phyloP scores from a whole-genome alignment of 2,329 filamentous ascomycete genomes.

The Myriosclerotinia duriaeana region DNA sequence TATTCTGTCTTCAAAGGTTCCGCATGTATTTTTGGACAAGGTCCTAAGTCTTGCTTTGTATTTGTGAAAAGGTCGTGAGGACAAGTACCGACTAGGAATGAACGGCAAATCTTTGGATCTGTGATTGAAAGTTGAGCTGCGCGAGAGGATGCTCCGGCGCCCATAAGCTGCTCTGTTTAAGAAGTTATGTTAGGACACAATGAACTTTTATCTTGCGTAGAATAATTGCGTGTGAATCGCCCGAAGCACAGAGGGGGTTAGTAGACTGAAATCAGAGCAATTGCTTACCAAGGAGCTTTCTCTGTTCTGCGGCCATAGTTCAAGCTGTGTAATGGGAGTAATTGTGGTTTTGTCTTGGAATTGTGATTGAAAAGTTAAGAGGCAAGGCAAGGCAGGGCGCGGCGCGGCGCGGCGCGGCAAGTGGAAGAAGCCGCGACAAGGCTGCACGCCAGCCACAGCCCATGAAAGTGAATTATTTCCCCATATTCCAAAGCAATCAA shows the following conservation, averaged over 20 bases:
- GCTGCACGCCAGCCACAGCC: not conserved
- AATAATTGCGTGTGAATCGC: not conserved
- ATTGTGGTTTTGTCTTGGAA: not conserved
- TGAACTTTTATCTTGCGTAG: too few species aligned
- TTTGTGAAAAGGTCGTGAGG: constrained; percentile 99
- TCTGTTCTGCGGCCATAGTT: constrained; percentile 91
- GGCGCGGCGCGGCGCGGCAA: not conserved
- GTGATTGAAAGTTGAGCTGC: constrained; percentile 81
- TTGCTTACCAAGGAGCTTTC: constrained; percentile 78
- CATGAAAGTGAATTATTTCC: not conserved
- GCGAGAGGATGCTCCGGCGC: constrained; percentile 69
- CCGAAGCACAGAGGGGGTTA: not conserved
- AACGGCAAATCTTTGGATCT: constrained; percentile 91
- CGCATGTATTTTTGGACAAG: constrained; percentile 83
- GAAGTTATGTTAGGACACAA: constrained; percentile 27
- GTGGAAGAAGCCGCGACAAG: constrained; percentile 7
- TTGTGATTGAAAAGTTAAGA: constrained; percentile 8
- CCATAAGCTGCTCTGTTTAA: constrained; percentile 81
- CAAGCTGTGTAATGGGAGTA: not conserved
- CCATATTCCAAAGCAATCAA: not conserved
- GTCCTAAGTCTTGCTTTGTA: constrained; percentile 94
- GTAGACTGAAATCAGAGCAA: not conserved
- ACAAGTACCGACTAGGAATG: constrained; percentile 89
- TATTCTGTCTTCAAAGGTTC: constrained; percentile 89
- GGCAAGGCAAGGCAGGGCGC: constrained; percentile 10